phyloP scores from a whole-genome alignment of 768 basidiomycete species.

The Boletus edulis region DNA sequence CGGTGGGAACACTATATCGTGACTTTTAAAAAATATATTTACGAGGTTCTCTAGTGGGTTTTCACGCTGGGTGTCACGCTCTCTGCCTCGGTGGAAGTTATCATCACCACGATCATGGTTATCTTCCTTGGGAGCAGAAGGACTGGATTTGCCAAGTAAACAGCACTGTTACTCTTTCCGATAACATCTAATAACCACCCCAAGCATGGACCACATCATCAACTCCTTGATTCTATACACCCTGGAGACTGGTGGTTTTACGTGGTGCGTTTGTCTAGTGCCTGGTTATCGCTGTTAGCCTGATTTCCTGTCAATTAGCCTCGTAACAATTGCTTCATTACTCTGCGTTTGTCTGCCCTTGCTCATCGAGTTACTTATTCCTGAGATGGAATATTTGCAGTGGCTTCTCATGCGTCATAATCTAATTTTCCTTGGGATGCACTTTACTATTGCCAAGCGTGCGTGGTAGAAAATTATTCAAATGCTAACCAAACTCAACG shows the following conservation, averaged over 20 bases:
- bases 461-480: background rate
- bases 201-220: constrained; percentile 47
- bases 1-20: constrained; percentile 10
- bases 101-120: constrained; percentile 30
- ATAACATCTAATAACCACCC: background rate
- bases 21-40: no score
- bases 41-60: constrained; percentile 22
- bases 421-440: constrained; percentile 35
- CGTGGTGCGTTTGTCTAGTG: constrained; percentile 30
- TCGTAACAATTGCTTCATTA: constrained; percentile 32
- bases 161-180: fast-evolving
- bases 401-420: constrained; percentile 35
- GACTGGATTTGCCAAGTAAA: constrained; percentile 31
- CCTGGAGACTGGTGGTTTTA: constrained; percentile 51
- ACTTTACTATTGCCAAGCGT: constrained; percentile 35
- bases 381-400: constrained; percentile 3
- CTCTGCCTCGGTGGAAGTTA: constrained; percentile 33
- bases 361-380: background rate
- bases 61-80: constrained; percentile 32
- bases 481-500: background rate
- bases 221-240: constrained; percentile 51
- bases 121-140: constrained; percentile 30
- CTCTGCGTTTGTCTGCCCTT: constrained; percentile 27
- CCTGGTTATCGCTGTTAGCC: background rate
- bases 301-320: constrained; percentile 12